Conservation (phyloP, 176 grass and related monocot genomes). For the Rhynchospora breviuscula region DNA sequence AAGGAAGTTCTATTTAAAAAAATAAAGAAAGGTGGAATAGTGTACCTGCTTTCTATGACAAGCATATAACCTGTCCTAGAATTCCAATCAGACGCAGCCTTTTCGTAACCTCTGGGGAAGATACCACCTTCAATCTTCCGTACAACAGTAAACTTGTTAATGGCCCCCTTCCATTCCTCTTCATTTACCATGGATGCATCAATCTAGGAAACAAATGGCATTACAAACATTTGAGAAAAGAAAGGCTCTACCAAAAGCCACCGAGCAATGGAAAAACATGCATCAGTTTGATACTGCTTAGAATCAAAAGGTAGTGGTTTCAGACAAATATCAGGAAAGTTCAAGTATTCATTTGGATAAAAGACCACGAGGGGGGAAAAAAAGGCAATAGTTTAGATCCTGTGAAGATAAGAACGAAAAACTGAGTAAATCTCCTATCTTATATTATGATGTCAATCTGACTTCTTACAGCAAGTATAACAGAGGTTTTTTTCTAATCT, state of each 20-base stretch:
- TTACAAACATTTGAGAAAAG: conserved; percentile 6
- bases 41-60: conserved; percentile 76
- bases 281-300: neutral
- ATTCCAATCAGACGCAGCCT: conserved; percentile 79
- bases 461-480: neutral
- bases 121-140: conserved; percentile 95
- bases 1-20: neutral
- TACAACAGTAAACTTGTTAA: conserved; percentile 86
- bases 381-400: neutral
- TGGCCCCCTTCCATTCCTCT: conserved; percentile 39
- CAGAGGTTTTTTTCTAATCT: neutral
- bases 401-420: neutral
- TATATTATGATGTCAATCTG: neutral
- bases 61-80: conserved; percentile 57
- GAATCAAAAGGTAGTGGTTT: neutral
- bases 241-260: neutral
- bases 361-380: neutral
- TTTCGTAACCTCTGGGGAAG: too few relatives aligned
- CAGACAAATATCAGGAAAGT: neutral
- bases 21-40: neutral
- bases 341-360: neutral
- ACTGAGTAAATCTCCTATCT: neutral
- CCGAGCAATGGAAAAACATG: neutral
- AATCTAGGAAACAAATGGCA: conserved; percentile 55
- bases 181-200: conserved; percentile 91